phyloP scores from a whole-genome alignment of 225 moss, liverwort and hornwort species.

The Physcomitrium patens region DNA sequence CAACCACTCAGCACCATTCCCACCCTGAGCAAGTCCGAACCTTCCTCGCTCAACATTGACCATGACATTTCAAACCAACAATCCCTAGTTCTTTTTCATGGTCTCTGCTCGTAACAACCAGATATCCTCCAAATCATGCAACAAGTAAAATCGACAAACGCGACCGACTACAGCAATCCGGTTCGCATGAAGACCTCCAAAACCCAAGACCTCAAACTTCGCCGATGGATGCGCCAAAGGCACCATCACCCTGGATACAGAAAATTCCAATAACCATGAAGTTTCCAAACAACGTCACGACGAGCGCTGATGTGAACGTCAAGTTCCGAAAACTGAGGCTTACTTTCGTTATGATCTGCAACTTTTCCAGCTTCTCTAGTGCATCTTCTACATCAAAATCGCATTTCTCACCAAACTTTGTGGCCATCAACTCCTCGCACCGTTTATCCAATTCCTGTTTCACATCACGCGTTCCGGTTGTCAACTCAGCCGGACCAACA shows the following conservation, averaged over 20 bases:
- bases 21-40: not conserved
- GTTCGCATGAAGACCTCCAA: not conserved
- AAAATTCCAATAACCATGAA: not conserved
- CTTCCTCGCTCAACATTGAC: not conserved
- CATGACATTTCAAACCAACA: conserved; percentile 6
- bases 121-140: not conserved
- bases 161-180: not conserved
- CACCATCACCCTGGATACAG: not conserved
- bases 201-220: conserved; percentile 15
- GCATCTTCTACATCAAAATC: conserved; percentile 75
- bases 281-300: not conserved
- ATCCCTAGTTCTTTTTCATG: not conserved
- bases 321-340: conserved; percentile 23
- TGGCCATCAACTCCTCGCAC: conserved; percentile 58
- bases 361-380: conserved; percentile 52
- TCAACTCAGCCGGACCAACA: conserved; percentile 2
- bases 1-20: conserved; percentile 32
- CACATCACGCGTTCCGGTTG: conserved; percentile 3
- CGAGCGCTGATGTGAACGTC: conserved; percentile 11
- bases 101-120: not conserved
- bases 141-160: not conserved
- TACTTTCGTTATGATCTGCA: conserved; percentile 58
- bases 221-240: not conserved
- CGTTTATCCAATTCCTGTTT: conserved; percentile 64
- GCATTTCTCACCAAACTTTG: conserved; percentile 63